A percentile compares a stretch with the other conserved stretches of the same genome.
phyloP scores from a whole-genome alignment of 768 basidiomycete genomes.

The Lanmaoa pseudosensibilis region DNA sequence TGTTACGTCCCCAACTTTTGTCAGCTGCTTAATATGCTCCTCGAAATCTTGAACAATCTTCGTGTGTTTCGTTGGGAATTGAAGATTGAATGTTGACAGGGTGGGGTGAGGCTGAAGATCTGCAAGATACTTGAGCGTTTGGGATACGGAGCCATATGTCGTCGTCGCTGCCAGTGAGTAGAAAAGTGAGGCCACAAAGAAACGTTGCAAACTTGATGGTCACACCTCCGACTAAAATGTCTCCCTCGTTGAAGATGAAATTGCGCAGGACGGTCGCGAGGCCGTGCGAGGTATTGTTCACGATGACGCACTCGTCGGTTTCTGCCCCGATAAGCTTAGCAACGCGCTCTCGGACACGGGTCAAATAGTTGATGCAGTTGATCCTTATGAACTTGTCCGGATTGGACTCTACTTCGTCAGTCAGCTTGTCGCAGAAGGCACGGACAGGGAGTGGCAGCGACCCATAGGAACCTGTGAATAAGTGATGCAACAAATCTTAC shows the following conservation, averaged over 20 bases:
- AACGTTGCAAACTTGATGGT: neutral
- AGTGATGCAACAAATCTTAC: neutral
- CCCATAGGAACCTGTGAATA: slow-evolving; percentile 56
- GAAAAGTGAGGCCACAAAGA: neutral
- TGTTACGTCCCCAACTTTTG: slow-evolving; percentile 14
- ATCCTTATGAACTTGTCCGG: slow-evolving; percentile 57
- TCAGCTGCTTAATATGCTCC: slow-evolving; percentile 35
- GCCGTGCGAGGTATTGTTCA: slow-evolving; percentile 32
- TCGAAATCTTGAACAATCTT: slow-evolving; percentile 55
- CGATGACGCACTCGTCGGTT: slow-evolving; percentile 57
- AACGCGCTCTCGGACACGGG: slow-evolving; percentile 43
- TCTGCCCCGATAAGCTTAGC: slow-evolving; percentile 52
- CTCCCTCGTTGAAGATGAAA: slow-evolving; percentile 50
- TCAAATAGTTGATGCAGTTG: slow-evolving; percentile 35
- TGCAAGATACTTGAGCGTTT: slow-evolving; percentile 51
- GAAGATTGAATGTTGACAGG: slow-evolving; percentile 47
- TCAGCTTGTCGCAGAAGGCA: slow-evolving; percentile 42
- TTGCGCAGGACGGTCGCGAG: slow-evolving; percentile 68
- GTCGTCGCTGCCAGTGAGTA: slow-evolving; percentile 43
- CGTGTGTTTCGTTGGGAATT: slow-evolving; percentile 57
- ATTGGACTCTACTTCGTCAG: slow-evolving; percentile 47
- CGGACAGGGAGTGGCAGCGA: slow-evolving; percentile 54
- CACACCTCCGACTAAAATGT: slow-evolving; percentile 56
- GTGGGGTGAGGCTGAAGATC: slow-evolving; percentile 58
- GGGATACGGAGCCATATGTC: slow-evolving; percentile 56